Evolutionary conservation across 768 basidiomycete genomes (phyloP).

Genomic region (Ramaria sp.): DNA sequence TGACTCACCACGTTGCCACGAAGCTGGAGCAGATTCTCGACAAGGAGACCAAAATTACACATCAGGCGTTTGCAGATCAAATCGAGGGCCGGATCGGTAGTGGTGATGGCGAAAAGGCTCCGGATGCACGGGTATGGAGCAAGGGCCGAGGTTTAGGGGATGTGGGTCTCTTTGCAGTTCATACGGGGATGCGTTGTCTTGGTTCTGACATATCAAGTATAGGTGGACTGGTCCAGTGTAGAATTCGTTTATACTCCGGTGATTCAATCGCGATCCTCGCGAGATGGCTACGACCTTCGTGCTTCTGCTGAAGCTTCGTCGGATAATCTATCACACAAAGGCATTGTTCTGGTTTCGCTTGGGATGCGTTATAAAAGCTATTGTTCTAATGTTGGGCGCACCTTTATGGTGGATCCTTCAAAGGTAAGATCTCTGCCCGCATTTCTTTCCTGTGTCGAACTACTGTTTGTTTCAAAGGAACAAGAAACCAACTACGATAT

Average conservation of each 20-base stretch:
- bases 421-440: conserved; percentile 36
- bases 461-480: conserved; percentile 37
- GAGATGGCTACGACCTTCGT: conserved; percentile 77
- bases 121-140: conserved; percentile 89
- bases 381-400: conserved; percentile 85
- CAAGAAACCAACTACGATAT: conserved; percentile 86
- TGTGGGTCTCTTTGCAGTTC: conserved; percentile 32
- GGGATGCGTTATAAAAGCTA: conserved; percentile 91
- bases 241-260: conserved; percentile 96
- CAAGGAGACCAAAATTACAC: conserved; percentile 80
- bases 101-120: conserved; percentile 63
- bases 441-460: neutral
- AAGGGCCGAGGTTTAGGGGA: conserved; percentile 64
- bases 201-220: conserved; percentile 4
- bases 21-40: conserved; percentile 89
- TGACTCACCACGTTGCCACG: conserved; percentile 75
- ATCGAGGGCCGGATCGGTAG: conserved; percentile 85
- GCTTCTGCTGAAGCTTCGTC: conserved; percentile 78
- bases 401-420: conserved; percentile 90
- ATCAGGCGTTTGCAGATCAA: conserved; percentile 75
- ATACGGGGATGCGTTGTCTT: neutral
- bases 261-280: conserved; percentile 84
- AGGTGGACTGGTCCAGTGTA: conserved; percentile 84
- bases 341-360: conserved; percentile 78
- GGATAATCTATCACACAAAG: conserved; percentile 76